A percentile compares a stretch with the other conserved stretches of the same genome.
Evolutionary conservation across 768 basidiomycete genomes (phyloP).

Genomic region (Galerina sulciceps): DNA sequence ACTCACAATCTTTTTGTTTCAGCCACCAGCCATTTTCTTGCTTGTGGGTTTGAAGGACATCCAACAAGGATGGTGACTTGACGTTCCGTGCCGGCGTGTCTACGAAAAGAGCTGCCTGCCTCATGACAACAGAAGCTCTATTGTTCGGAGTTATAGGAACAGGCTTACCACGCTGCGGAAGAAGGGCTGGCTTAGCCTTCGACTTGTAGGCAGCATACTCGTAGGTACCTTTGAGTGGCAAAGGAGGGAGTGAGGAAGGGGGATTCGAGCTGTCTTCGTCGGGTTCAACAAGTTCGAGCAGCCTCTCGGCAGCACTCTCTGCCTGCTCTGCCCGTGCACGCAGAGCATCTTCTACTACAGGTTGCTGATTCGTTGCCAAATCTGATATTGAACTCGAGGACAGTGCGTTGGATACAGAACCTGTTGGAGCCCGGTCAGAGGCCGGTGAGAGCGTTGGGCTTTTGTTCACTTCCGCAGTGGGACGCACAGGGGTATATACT

Average conservation of each 20-base stretch:
- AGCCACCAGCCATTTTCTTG: conserved; percentile 87
- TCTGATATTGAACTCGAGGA: conserved; percentile 57
- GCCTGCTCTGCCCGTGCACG: conserved; percentile 91
- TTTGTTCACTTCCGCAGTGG: conserved; percentile 38
- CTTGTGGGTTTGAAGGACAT: conserved; percentile 67
- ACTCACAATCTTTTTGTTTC: conserved; percentile 73
- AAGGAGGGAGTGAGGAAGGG: conserved; percentile 57
- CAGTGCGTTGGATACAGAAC: conserved; percentile 59
- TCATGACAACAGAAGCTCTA: conserved; percentile 61
- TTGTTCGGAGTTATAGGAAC: conserved; percentile 71
- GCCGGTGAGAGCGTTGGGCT: conserved; percentile 57
- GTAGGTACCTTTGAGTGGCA: conserved; percentile 51
- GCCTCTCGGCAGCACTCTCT: conserved; percentile 86
- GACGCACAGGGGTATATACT: conserved; percentile 39
- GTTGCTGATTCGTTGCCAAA: conserved; percentile 36
- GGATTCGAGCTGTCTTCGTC: conserved; percentile 59
- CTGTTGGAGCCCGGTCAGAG: conserved; percentile 54
- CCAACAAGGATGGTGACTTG: conserved; percentile 61
- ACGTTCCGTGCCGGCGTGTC: conserved; percentile 75
- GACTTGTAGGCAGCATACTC: conserved; percentile 39
- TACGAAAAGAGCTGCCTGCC: conserved; percentile 77
- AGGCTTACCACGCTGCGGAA: conserved; percentile 34
- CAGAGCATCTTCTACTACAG: conserved; percentile 82
- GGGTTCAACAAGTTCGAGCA: conserved; percentile 85
- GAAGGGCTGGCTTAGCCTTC: conserved; percentile 41